A percentile compares a stretch with the other conserved stretches of the same genome.
Evolutionary conservation across 2,329 filamentous ascomycete species (phyloP).

Genomic region (Aspergillus fischeri): DNA sequence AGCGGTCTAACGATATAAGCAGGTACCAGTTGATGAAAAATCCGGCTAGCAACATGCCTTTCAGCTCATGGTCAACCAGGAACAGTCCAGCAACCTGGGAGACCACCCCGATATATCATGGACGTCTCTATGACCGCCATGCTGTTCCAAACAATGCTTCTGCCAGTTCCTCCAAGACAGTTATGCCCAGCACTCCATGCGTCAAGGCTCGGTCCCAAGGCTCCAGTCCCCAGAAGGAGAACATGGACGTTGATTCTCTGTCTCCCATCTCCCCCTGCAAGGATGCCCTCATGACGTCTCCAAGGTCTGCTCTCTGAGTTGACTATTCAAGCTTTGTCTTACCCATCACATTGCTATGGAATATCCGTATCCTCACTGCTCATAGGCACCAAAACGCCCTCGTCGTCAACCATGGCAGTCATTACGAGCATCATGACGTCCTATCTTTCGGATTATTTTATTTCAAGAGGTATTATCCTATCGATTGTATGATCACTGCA

Average conservation of each 20-base stretch:
- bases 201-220: constrained; percentile 31
- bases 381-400: not conserved
- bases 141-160: constrained; percentile 31
- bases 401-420: not conserved
- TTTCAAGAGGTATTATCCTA: not conserved
- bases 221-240: constrained; percentile 40
- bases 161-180: constrained; percentile 33
- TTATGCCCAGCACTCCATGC: constrained; percentile 27
- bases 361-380: not conserved
- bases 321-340: not conserved
- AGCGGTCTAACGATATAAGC: constrained; percentile 25
- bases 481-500: not conserved
- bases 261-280: constrained; percentile 39
- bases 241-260: constrained; percentile 32
- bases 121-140: constrained; percentile 24
- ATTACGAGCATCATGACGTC: not conserved
- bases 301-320: constrained; percentile 29
- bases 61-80: constrained; percentile 37
- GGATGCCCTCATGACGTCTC: constrained; percentile 34
- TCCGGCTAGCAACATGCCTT: constrained; percentile 28
- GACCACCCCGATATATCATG: constrained; percentile 35
- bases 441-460: not conserved
- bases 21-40: constrained; percentile 41
- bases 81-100: constrained; percentile 36
- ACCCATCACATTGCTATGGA: constrained; percentile 1